Evolutionary conservation across 495 filamentous ascomycete species (phyloP), one percentile per base, ranked within the genome.

Genomic region (Venustampulla echinocandica): DNA sequence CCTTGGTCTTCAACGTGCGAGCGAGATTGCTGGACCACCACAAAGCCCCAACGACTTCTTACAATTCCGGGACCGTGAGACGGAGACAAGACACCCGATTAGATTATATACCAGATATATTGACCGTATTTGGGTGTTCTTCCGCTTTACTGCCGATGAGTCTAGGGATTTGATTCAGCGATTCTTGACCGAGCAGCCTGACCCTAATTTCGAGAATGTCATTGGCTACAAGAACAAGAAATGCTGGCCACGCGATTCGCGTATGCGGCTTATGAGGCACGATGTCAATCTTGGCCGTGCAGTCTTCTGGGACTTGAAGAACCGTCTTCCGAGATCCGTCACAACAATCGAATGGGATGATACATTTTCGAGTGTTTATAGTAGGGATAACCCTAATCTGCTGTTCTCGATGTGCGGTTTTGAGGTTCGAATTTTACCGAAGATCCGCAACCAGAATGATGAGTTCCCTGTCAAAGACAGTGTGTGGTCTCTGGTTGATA

Each of bases 331-430:
- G 13, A 75, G 93, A 49, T 94, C 88, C 18, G 80, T 99, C 33
- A 97, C 93, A 0, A 97, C 93, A 1, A 92, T 97, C 48, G 93
- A 99, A 47, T 99, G 93, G 93, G 93, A 97, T 61, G 93, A 99
- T 62, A 97, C 90, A 0, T 99, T 99, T 58, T 81, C 88, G n/a
- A 96, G 90, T 51, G 93, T 99, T 11, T 99, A 99, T 69, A 96
- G 90, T 67, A 80, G 87, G 56, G 92, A 99, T 67, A 99, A 99
- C 57, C 93, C 93, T 4, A 99, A 99, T 56, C 65, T 99, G 19
- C 70, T 99, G 13, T 99, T 93, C 73, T 93, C 90, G 1, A 99
- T 99, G 93, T 88, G 80, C 55, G 93, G 93, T 9, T 99, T 99
- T 50, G 93, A 99, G 66, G 93, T 99, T 41, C 82, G 93, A 37